Percentiles rank a stretch among this genome's conserved stretches.
phyloP scores from a whole-genome alignment of 805 yeast species.

The Starmerella tilneyi region DNA sequence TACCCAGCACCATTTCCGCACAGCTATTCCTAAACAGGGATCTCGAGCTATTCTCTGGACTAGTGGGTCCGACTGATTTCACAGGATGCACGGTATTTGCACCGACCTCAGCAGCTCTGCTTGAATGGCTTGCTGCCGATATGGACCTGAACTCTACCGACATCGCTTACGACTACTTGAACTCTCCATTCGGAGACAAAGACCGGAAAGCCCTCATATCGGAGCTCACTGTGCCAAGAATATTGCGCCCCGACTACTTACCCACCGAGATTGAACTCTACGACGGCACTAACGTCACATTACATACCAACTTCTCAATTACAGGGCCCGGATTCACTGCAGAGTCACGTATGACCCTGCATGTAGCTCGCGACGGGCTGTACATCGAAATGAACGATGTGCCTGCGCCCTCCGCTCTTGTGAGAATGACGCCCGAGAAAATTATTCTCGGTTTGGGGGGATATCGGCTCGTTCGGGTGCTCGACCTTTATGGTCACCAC shows the following conservation, averaged over 20 bases:
- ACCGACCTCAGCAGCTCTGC: constrained; percentile 18
- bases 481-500: constrained; percentile 49
- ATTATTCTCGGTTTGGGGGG: constrained; percentile 50
- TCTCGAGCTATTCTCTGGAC: constrained; percentile 14
- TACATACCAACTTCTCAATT: constrained; percentile 10
- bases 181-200: constrained; percentile 16
- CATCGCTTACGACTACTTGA: constrained; percentile 20
- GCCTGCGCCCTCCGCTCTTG: constrained; percentile 10
- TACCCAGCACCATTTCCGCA: constrained; percentile 20
- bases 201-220: constrained; percentile 18
- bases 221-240: constrained; percentile 15
- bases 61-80: constrained; percentile 11
- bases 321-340: constrained; percentile 1
- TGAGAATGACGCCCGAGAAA: constrained; percentile 45
- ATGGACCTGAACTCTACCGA: constrained; percentile 6
- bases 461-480: constrained; percentile 56
- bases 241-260: constrained; percentile 8
- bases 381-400: constrained; percentile 10
- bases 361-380: constrained; percentile 40
- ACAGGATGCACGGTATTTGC: constrained; percentile 14
- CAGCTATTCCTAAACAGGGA: constrained; percentile 14
- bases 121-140: constrained; percentile 7
- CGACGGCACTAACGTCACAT: constrained; percentile 19
- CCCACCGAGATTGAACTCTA: constrained; percentile 12
- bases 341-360: constrained; percentile 1